These are phyloP conservation scores for Nicotiana otophora DNA, from an alignment of 257 asterid genomes.

Conservation along the genomic window DNA sequence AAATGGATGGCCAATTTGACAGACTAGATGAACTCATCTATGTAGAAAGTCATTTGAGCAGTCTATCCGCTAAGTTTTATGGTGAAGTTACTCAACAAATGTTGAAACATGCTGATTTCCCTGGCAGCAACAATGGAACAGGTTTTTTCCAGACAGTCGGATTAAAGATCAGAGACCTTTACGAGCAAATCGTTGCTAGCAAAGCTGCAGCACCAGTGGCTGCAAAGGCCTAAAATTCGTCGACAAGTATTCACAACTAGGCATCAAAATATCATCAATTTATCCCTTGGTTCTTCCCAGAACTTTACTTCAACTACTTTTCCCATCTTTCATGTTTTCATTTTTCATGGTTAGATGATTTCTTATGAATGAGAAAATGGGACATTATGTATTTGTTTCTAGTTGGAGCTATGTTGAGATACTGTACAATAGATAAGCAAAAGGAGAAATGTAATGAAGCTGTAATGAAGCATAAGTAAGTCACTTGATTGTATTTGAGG, in stretches of 20 bases:
- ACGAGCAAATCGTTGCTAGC: conserved; percentile 70
- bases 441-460: too few species aligned
- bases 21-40: conserved; percentile 89
- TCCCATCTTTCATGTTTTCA: conserved; percentile 22
- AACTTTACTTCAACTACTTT: conserved; percentile 6
- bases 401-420: conserved; percentile 41
- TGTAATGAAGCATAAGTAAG: neutral
- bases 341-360: conserved; percentile 22
- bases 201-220: conserved; percentile 51
- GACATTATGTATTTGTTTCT: conserved; percentile 32
- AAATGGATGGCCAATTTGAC: conserved; percentile 96
- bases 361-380: conserved; percentile 15
- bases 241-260: neutral
- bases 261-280: neutral
- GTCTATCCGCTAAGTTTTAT: conserved; percentile 81
- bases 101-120: conserved; percentile 91
- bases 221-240: conserved; percentile 53
- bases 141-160: conserved; percentile 95
- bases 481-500: too few species aligned
- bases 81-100: conserved; percentile 97
- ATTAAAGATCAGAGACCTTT: conserved; percentile 85
- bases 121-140: conserved; percentile 96
- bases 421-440: conserved; percentile 50
- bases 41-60: too few species aligned
- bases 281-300: conserved; percentile 3